phyloP scores from a whole-genome alignment of 768 basidiomycete species.

The Dentipellis fragilis region DNA sequence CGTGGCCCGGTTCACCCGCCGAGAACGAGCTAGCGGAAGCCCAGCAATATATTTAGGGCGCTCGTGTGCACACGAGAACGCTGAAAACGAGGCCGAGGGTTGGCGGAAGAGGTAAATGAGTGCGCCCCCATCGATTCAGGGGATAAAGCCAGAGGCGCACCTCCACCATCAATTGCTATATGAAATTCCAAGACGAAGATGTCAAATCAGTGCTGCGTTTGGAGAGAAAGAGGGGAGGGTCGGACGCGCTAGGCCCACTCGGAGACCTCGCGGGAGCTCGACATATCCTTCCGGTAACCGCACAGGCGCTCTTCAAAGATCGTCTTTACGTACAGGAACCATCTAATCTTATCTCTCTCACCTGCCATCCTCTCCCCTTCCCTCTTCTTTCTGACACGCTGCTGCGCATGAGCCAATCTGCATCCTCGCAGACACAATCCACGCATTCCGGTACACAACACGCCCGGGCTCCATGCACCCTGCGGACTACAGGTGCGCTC shows the following conservation, averaged over 20 bases:
- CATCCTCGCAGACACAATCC: too few relatives aligned
- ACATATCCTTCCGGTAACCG: not conserved
- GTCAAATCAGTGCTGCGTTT: not conserved
- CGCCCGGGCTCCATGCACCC: too few relatives aligned
- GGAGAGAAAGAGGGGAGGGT: not conserved
- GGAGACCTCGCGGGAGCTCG: not conserved
- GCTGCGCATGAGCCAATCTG: too few relatives aligned
- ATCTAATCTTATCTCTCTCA: too few relatives aligned
- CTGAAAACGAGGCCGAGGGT: not conserved
- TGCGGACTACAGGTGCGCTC: too few relatives aligned
- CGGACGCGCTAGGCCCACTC: not conserved
- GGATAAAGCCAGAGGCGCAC: not conserved
- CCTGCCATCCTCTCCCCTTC: too few relatives aligned
- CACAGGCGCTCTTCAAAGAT: not conserved
- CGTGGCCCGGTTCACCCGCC: not conserved
- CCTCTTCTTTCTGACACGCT: too few relatives aligned
- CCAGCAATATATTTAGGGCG: not conserved
- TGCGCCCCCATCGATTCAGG: not conserved
- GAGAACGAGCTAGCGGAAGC: not conserved
- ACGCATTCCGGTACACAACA: too few relatives aligned
- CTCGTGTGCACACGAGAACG: not conserved
- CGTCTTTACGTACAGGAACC: too few relatives aligned
- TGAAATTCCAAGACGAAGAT: not conserved
- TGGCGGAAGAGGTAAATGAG: not conserved
- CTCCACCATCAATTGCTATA: not conserved